Conservation (phyloP, 1,284 basidiomycete species). For the Pseudozyma pruni region DNA sequence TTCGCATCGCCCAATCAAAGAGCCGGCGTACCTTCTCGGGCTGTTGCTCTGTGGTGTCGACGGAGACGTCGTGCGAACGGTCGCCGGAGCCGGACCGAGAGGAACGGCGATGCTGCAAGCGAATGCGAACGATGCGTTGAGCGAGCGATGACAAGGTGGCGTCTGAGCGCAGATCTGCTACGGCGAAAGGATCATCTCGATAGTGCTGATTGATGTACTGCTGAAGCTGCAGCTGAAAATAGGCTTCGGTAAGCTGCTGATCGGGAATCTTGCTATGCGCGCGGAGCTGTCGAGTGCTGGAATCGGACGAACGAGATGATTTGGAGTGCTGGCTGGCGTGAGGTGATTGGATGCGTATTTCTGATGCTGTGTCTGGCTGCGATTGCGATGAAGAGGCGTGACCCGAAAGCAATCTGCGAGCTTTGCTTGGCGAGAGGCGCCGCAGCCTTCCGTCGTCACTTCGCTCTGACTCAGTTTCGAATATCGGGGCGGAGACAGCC, state of each 20-base stretch:
- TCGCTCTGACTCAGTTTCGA: neutral
- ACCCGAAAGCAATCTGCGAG: slow-evolving; percentile 18
- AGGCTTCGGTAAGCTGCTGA: slow-evolving; percentile 28
- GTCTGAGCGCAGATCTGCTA: slow-evolving; percentile 12
- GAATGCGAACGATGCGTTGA: slow-evolving; percentile 26
- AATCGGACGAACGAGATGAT: slow-evolving; percentile 5
- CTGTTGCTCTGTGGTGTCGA: slow-evolving; percentile 15
- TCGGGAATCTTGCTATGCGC: slow-evolving; percentile 33
- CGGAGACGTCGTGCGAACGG: neutral
- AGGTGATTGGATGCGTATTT: neutral
- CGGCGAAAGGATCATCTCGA: slow-evolving; percentile 5
- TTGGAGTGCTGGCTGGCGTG: neutral
- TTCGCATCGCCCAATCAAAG: slow-evolving; percentile 40
- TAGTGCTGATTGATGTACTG: slow-evolving; percentile 24
- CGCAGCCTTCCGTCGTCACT: neutral
- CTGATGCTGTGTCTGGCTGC: neutral
- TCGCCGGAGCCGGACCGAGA: slow-evolving; percentile 7
- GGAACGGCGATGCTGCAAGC: slow-evolving; percentile 17
- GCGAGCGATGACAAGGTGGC: slow-evolving; percentile 17
- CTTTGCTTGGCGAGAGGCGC: slow-evolving; percentile 19
- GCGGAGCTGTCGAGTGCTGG: slow-evolving; percentile 16
- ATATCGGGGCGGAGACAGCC: neutral
- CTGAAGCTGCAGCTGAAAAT: slow-evolving; percentile 47
- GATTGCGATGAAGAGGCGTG: slow-evolving; percentile 1
- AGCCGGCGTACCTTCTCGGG: slow-evolving; percentile 29